Evolutionary conservation across 139 green algal genomes (phyloP).

Genomic region (Coccomyxa sp.): DNA sequence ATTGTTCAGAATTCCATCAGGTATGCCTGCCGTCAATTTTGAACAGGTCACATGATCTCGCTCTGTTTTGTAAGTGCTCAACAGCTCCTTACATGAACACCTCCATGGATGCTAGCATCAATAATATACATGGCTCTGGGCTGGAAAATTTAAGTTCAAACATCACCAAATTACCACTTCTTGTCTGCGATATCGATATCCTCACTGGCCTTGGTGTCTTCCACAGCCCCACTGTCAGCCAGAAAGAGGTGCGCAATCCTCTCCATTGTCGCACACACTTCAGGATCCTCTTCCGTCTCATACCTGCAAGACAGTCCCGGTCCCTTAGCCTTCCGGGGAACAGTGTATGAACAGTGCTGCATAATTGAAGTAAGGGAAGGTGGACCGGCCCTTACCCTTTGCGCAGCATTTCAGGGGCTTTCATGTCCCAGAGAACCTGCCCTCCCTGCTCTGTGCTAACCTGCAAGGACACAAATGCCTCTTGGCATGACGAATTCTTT

Average conservation of each 20-base stretch:
- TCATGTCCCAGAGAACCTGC: slow-evolving; percentile 56
- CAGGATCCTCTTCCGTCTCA: slow-evolving; percentile 52
- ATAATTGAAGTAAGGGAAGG: not conserved
- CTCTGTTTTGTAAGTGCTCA: no score
- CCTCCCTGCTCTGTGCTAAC: slow-evolving; percentile 31
- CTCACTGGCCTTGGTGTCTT: no score
- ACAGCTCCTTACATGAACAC: no score
- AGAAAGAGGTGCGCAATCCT: slow-evolving; percentile 47
- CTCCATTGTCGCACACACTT: slow-evolving; percentile 63
- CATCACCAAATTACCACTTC: no score
- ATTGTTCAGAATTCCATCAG: no score
- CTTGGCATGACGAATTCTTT: not conserved
- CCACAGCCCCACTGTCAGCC: not conserved
- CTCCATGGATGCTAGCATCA: no score
- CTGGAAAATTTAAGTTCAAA: no score
- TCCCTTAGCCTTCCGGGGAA: not conserved
- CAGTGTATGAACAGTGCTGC: not conserved
- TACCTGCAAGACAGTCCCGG: slow-evolving; percentile 38
- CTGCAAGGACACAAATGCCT: slow-evolving; percentile 1
- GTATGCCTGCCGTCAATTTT: no score
- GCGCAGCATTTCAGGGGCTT: slow-evolving; percentile 53
- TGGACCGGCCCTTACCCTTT: slow-evolving; percentile 34
- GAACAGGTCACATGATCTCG: no score
- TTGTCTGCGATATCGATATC: no score
- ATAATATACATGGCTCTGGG: no score